Evolutionary conservation across 2,329 filamentous ascomycete genomes (phyloP).

Genomic region (Fusarium pseudoanthophilum): DNA sequence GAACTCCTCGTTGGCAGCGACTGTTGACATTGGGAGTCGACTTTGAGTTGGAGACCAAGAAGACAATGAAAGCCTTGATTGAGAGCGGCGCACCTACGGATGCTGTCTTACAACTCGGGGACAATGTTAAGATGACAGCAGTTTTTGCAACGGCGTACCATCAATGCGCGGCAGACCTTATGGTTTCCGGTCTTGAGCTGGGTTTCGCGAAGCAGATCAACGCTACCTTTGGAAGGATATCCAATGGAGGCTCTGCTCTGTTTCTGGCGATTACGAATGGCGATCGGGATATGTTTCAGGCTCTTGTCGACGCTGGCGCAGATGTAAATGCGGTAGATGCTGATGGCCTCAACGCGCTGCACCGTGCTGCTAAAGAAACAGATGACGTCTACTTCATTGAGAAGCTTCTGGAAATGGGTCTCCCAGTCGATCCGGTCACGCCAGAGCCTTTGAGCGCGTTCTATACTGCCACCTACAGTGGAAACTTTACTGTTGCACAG

Average conservation of each 20-base stretch:
- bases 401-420: neutral
- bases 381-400: neutral
- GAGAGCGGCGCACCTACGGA: neutral
- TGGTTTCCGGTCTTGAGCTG: neutral
- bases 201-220: neutral
- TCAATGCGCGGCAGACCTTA: neutral
- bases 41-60: neutral
- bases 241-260: neutral
- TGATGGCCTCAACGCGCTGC: neutral
- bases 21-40: neutral
- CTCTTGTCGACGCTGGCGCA: neutral
- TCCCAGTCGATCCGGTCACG: neutral
- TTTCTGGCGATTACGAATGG: neutral
- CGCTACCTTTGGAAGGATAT: neutral
- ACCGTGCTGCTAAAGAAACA: constrained; percentile 1
- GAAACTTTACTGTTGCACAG: neutral
- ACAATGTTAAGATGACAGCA: neutral
- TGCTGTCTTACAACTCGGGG: neutral
- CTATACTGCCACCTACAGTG: neutral
- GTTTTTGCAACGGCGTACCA: neutral
- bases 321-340: neutral
- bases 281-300: neutral
- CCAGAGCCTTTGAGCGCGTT: neutral
- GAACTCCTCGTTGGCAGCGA: neutral
- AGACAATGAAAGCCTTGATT: neutral